Base-by-base conservation (phyloP, 2,329 filamentous ascomycete genomes). In the Pseudogymnoascus sp. region DNA sequence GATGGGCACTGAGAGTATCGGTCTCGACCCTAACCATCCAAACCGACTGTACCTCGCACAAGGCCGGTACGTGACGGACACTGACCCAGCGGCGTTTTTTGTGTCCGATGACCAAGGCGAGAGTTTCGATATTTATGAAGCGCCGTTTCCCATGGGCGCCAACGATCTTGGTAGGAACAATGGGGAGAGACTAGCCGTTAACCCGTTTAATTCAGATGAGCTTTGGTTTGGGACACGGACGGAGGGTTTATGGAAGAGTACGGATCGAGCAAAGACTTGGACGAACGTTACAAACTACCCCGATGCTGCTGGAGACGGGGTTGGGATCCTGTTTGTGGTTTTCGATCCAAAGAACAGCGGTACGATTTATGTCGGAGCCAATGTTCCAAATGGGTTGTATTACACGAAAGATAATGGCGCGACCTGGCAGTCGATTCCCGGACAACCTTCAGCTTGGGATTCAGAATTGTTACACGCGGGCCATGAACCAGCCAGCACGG, bases 91-190 rank as follows among this genome's bases (percentile, higher is more conserved):
- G 30, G 61, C 60, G 10, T 63, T 63, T 35, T 63, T 63, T 23
- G 60, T 59, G 34, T 63, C 61, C 26, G 57, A 63, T 10, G 60
- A 63, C 21, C 60, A 58, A 60, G 61, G 61, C 21, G 52, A 39
- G 33, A 63, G 52, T 21, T 63, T 61, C 19, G 52, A 61, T n/a
- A 35, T 63, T 26, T 63, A 63, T 55, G 52, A 58, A 55, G 61
- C 61, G 3, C 61, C 61, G 9, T 63, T 63, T 23, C 61, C 60
- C 6, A 63, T 63, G 61, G 61, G 61, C n/a, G 57, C 57, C 5
- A 63, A 63, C 19, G 60, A 61, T 5, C 58, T 63, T 26, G 61
- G 61, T 13, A 58, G 61, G 13, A 63, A 63, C 30, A 63, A 63
- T 18, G 61, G 61, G 23, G 61, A 63, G 13, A 39, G 61, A 37